Percentiles rank a stretch among this genome's conserved stretches.
phyloP scores from a whole-genome alignment of 164 flowering plant genomes.

The Saururus chinensis region DNA sequence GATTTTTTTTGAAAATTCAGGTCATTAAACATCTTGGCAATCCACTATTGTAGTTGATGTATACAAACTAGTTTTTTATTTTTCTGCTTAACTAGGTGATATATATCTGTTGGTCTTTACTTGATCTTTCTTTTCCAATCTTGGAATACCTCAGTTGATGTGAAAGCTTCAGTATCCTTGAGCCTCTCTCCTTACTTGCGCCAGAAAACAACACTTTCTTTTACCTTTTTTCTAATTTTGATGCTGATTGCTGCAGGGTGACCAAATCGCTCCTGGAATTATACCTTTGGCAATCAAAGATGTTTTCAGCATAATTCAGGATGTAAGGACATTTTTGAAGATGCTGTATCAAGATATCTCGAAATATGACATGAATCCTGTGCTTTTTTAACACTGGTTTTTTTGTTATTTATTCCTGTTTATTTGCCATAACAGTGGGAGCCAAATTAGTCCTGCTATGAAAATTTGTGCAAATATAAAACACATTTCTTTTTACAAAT shows the following conservation, averaged over 20 bases:
- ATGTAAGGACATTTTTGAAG: conserved; percentile 41
- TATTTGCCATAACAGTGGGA: neutral
- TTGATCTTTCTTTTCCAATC: too few relatives aligned
- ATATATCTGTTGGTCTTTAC: too few relatives aligned
- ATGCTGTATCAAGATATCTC: neutral
- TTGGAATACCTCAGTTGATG: too few relatives aligned
- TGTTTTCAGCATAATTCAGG: conserved; percentile 96
- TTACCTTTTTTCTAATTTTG: neutral
- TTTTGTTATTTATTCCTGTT: too few relatives aligned
- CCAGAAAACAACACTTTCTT: neutral
- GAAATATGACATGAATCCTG: too few relatives aligned
- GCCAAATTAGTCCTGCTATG: neutral
- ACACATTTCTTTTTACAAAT: neutral
- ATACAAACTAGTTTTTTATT: too few relatives aligned
- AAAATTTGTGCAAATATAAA: neutral
- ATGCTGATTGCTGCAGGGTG: conserved; percentile 54
- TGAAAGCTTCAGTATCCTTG: too few relatives aligned
- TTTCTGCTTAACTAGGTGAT: too few relatives aligned
- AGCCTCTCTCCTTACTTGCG: too few relatives aligned
- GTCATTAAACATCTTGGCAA: too few relatives aligned
- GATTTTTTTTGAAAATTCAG: too few relatives aligned
- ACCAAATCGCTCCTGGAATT: conserved; percentile 80
- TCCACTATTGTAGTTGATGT: too few relatives aligned
- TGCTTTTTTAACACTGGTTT: neutral
- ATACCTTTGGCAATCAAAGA: conserved; percentile 97